A percentile compares a stretch with the other conserved stretches of the same genome.
phyloP scores from a whole-genome alignment of 169 alveolate species.

The Plasmodium gaboni region DNA sequence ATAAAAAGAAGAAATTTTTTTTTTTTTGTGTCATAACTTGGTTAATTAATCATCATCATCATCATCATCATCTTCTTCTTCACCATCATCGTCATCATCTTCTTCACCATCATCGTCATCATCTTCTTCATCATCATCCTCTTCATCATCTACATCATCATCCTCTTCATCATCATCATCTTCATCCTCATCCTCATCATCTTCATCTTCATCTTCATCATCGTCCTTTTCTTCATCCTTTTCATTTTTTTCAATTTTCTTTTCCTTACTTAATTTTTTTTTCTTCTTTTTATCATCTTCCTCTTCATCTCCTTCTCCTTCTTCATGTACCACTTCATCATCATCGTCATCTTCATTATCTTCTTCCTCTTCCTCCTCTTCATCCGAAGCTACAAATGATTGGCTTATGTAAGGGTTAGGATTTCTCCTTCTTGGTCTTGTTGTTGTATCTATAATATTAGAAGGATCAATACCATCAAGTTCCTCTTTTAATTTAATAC shows the following conservation, averaged over 20 bases:
- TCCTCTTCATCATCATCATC: conserved; percentile 4
- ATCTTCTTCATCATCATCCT: background rate
- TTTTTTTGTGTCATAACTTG: background rate
- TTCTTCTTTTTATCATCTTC: background rate
- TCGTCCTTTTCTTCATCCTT: conserved; percentile 26
- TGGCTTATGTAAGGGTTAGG: conserved; percentile 24
- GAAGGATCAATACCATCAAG: conserved; percentile 75
- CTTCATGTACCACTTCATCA: conserved; percentile 10
- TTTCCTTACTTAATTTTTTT: background rate
- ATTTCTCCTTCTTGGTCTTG: conserved; percentile 71
- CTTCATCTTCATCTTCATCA: conserved; percentile 5
- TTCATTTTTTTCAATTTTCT: background rate
- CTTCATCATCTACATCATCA: conserved; percentile 18
- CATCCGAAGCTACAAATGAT: conserved; percentile 23
- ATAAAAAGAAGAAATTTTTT: background rate
- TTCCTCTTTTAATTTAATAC: conserved; percentile 58
- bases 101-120: background rate
- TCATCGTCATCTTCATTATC: conserved; percentile 16
- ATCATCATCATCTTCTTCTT: background rate
- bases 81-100: background rate
- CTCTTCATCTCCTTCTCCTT: conserved; percentile 7
- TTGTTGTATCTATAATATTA: conserved; percentile 54
- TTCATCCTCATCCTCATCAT: background rate
- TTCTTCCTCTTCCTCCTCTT: conserved; percentile 44
- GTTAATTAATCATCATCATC: background rate